phyloP scores from a whole-genome alignment of 106 monocot species.

The Acorus gramineus region DNA sequence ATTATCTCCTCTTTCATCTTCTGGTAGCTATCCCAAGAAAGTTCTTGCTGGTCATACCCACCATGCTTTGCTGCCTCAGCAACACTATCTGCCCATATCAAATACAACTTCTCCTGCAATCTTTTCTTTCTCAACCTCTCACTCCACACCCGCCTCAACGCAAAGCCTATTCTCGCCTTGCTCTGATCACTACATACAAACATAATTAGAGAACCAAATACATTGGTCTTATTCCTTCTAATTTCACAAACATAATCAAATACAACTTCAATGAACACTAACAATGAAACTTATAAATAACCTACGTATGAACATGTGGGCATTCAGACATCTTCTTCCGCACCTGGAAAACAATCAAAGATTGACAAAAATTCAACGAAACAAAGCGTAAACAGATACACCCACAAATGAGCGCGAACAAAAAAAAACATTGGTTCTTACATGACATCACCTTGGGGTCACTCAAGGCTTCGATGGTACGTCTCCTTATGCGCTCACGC shows the following conservation, averaged over 20 bases:
- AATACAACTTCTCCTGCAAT: slow-evolving; percentile 36
- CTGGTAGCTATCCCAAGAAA: slow-evolving; percentile 74
- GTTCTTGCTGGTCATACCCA: slow-evolving; percentile 29
- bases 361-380: too few relatives aligned
- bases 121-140: slow-evolving; percentile 32
- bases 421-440: slow-evolving; percentile 30
- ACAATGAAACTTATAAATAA: too few relatives aligned
- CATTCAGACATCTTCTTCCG: slow-evolving; percentile 57
- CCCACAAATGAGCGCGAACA: too few relatives aligned
- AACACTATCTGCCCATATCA: slow-evolving; percentile 30
- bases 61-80: slow-evolving; percentile 48
- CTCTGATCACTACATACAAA: slow-evolving; percentile 41
- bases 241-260: too few relatives aligned
- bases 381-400: too few relatives aligned
- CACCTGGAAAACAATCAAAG: slow-evolving; percentile 24
- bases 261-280: too few relatives aligned
- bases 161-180: slow-evolving; percentile 53
- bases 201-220: slow-evolving; percentile 5
- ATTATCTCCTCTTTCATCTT: slow-evolving; percentile 44
- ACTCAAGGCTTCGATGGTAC: slow-evolving; percentile 75
- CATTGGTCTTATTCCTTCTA: neutral
- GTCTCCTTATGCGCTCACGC: slow-evolving; percentile 52
- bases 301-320: slow-evolving; percentile 55
- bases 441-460: slow-evolving; percentile 93
- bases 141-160: slow-evolving; percentile 54